These are phyloP conservation scores for Extremus antarcticus DNA, from an alignment of 495 filamentous ascomycete species.

Conservation along the genomic window DNA sequence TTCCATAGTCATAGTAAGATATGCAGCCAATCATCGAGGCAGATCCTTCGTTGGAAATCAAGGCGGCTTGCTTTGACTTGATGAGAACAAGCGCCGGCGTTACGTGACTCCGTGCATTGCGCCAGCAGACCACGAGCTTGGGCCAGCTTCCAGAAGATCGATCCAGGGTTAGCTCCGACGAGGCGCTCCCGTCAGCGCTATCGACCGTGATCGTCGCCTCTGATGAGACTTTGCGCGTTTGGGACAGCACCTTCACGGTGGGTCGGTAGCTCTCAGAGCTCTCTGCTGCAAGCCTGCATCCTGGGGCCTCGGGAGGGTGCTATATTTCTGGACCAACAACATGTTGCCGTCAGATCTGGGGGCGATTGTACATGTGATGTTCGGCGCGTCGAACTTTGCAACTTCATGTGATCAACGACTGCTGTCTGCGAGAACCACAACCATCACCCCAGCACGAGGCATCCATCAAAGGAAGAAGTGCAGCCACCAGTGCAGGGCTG, in stretches of 20 bases:
- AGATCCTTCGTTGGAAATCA: neutral
- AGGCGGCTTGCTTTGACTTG: neutral
- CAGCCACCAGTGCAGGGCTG: neutral
- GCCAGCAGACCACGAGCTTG: neutral
- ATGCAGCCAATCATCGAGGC: neutral
- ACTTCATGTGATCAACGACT: too few species aligned
- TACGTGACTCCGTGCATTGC: slow-evolving; percentile 1
- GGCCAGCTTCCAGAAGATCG: neutral
- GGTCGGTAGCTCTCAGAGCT: neutral
- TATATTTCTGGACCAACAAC: neutral
- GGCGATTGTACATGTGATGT: too few species aligned
- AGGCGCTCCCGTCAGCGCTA: neutral
- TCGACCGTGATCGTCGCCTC: neutral
- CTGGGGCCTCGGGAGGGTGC: neutral
- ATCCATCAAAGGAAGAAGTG: neutral
- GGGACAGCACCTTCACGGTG: neutral
- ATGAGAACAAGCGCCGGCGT: neutral
- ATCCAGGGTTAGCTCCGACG: neutral
- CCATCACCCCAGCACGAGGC: neutral
- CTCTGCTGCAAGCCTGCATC: neutral
- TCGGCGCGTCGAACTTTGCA: neutral
- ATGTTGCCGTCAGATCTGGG: too few species aligned
- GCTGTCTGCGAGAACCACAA: neutral
- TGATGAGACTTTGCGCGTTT: neutral
- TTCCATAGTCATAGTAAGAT: neutral